Percentiles rank a stretch among this genome's conserved stretches.
These are phyloP conservation scores for Paxillus involutus DNA, from an alignment of 768 basidiomycete genomes.

Conservation along the genomic window DNA sequence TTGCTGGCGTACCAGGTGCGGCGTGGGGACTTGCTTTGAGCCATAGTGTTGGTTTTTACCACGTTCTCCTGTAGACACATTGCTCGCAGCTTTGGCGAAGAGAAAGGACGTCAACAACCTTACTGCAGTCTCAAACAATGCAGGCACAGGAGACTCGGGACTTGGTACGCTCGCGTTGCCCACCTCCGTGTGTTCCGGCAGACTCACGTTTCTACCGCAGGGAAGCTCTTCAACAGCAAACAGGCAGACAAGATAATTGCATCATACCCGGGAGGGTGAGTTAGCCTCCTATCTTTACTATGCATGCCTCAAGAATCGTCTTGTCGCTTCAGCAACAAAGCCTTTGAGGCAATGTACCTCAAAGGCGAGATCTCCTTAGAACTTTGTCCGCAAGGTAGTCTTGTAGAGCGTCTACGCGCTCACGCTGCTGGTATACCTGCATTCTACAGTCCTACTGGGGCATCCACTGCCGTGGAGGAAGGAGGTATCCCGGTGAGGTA, in stretches of 20 bases:
- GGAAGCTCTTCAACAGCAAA: slow-evolving; percentile 68
- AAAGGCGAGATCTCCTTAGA: slow-evolving; percentile 81
- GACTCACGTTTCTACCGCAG: slow-evolving; percentile 35
- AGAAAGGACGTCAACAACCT: slow-evolving; percentile 73
- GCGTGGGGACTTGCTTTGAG: background rate
- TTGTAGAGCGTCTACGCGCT: slow-evolving; percentile 84
- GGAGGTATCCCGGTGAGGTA: slow-evolving; percentile 80
- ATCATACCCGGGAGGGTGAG: slow-evolving; percentile 85
- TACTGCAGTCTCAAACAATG: slow-evolving; percentile 89
- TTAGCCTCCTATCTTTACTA: slow-evolving; percentile 3
- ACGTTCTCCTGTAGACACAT: slow-evolving; percentile 54
- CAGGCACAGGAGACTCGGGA: slow-evolving; percentile 68
- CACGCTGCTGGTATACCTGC: slow-evolving; percentile 91
- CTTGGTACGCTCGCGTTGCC: slow-evolving; percentile 46
- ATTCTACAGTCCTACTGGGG: slow-evolving; percentile 93
- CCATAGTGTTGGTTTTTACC: background rate
- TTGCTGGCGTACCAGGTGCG: slow-evolving; percentile 84
- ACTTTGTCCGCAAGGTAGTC: slow-evolving; percentile 89
- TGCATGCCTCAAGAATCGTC: background rate
- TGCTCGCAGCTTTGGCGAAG: slow-evolving; percentile 74
- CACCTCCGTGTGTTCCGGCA: background rate
- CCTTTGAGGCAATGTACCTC: slow-evolving; percentile 80
- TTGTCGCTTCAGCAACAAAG: slow-evolving; percentile 65
- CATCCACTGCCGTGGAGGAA: slow-evolving; percentile 77
- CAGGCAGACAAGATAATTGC: slow-evolving; percentile 84